These are phyloP conservation scores for Boletus rubescentipes DNA, from an alignment of 768 basidiomycete genomes.

Conservation along the genomic window DNA sequence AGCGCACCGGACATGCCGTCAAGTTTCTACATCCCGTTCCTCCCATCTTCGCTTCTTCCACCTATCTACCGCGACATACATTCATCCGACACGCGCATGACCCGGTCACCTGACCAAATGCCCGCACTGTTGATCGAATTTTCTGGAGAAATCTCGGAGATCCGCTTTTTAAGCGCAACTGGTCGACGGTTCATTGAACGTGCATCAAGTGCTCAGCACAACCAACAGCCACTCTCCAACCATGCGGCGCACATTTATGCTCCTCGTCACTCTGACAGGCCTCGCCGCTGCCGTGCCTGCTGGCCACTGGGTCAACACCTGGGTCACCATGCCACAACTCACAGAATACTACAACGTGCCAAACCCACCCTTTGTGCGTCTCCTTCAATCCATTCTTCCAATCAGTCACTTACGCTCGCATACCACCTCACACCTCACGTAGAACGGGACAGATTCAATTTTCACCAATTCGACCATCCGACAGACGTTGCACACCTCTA, in stretches of 20 bases:
- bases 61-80: not conserved
- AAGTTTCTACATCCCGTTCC: not conserved
- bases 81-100: not conserved
- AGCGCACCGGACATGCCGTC: too few species aligned
- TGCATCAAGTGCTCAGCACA: not conserved
- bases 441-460: conserved; percentile 1
- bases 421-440: conserved; percentile 3
- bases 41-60: not conserved
- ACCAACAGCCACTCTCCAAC: not conserved
- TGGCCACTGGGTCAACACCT: conserved; percentile 5
- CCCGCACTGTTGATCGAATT: not conserved
- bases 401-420: not conserved
- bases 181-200: not conserved
- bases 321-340: conserved; percentile 8
- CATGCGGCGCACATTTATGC: not conserved
- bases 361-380: conserved; percentile 3
- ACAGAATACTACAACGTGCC: conserved; percentile 4
- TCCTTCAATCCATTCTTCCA: not conserved
- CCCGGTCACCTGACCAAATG: too few species aligned
- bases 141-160: not conserved
- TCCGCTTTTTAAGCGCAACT: not conserved
- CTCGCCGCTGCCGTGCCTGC: not conserved
- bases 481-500: conserved; percentile 1
- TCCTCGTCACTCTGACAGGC: not conserved
- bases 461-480: conserved; percentile 1